These are phyloP conservation scores for Ilex paraguariensis DNA, from an alignment of 305 asterid genomes.

Conservation along the genomic window DNA sequence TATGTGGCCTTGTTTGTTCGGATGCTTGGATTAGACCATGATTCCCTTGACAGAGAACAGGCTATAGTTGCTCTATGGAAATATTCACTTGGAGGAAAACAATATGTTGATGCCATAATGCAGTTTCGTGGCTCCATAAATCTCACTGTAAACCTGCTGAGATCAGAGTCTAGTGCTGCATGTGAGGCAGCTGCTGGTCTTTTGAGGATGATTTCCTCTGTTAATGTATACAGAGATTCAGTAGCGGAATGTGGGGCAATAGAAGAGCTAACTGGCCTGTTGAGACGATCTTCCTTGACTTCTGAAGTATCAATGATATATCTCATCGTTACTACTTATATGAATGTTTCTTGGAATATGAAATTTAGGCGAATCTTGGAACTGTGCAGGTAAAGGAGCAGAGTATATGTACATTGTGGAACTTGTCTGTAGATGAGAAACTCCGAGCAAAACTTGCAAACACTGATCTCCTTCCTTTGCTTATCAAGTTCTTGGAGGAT, in stretches of 20 bases:
- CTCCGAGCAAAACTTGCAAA: conserved; percentile 42
- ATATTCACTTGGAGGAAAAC: conserved; percentile 79
- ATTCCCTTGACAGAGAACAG: conserved; percentile 72
- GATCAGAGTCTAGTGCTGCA: conserved; percentile 60
- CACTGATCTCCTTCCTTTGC: conserved; percentile 56
- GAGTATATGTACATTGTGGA: conserved; percentile 62
- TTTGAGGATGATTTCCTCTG: conserved; percentile 55
- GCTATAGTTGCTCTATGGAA: conserved; percentile 76
- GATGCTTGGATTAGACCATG: conserved; percentile 84
- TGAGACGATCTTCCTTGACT: conserved; percentile 57
- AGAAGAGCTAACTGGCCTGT: conserved; percentile 65
- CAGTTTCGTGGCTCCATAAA: conserved; percentile 52
- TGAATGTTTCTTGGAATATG: conserved; percentile 10
- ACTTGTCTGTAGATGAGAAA: conserved; percentile 77
- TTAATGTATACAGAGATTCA: conserved; percentile 53
- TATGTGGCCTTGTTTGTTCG: conserved; percentile 62
- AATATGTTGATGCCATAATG: conserved; percentile 65
- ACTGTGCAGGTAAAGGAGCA: conserved; percentile 83
- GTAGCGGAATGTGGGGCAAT: conserved; percentile 82
- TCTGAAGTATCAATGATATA: conserved; percentile 37
- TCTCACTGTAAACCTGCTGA: conserved; percentile 73
- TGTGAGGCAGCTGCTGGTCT: conserved; percentile 93
- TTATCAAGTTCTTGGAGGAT: conserved; percentile 66
- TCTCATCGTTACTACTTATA: not conserved
- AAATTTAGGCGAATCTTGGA: conserved; percentile 23